phyloP scores from a whole-genome alignment of 495 filamentous ascomycete genomes.

The Bacidia rubella region DNA sequence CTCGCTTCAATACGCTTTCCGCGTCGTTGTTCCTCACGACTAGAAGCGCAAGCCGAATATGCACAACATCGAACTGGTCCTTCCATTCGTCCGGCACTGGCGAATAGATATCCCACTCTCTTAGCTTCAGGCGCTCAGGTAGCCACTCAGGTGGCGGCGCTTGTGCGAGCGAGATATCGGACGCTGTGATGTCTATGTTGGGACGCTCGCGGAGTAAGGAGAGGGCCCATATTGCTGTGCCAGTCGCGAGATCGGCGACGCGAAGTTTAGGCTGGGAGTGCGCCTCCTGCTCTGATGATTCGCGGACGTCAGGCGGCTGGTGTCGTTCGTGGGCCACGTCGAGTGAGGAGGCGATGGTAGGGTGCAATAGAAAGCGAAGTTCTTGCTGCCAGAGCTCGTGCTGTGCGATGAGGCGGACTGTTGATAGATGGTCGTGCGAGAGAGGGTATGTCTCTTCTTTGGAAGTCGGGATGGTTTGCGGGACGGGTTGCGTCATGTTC shows the following conservation, averaged over 20 bases:
- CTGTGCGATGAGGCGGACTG: constrained; percentile 19
- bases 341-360: not conserved
- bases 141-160: constrained; percentile 19
- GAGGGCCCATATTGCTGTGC: constrained; percentile 15
- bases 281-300: not conserved
- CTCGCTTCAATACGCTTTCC: constrained; percentile 12
- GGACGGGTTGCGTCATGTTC: too few species aligned
- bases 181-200: not conserved
- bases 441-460: not conserved
- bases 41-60: constrained; percentile 23
- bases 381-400: constrained; percentile 19
- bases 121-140: constrained; percentile 17
- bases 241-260: not conserved
- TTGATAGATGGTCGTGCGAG: not conserved
- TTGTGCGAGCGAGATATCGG: constrained; percentile 20
- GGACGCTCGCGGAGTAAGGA: not conserved
- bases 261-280: not conserved
- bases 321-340: too few species aligned
- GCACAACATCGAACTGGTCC: constrained; percentile 26
- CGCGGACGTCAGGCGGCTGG: not conserved
- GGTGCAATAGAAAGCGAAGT: constrained; percentile 11
- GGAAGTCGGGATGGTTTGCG: too few species aligned
- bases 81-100: constrained; percentile 16
- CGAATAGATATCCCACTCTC: constrained; percentile 20
- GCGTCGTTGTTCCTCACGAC: constrained; percentile 19